Percentiles rank a stretch among this genome's conserved stretches.
These are phyloP conservation scores for Acanthamoeba healyi DNA, from an alignment of 208 protist genomes.

Conservation along the genomic window DNA sequence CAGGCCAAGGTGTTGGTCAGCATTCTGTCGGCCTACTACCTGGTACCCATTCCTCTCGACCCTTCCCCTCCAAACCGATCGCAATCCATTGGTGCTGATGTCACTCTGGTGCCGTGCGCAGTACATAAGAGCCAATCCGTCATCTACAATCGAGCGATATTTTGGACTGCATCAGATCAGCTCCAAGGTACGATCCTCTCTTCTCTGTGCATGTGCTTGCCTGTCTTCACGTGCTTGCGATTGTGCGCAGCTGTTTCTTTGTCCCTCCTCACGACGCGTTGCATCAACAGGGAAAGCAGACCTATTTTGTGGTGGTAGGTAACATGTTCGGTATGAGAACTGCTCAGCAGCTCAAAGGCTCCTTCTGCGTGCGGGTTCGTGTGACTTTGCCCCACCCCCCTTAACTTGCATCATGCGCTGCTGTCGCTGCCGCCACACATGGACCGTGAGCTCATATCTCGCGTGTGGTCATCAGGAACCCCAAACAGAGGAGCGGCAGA, in stretches of 20 bases:
- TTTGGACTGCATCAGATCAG: slow-evolving; percentile 14
- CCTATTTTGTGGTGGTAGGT: background rate
- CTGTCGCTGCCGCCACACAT: background rate
- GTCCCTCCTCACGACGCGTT: too few relatives aligned
- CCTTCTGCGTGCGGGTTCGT: background rate
- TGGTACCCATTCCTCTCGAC: background rate
- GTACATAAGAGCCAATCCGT: slow-evolving; percentile 25
- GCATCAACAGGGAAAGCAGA: background rate
- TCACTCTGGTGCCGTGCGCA: background rate
- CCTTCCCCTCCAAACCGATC: background rate
- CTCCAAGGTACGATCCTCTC: background rate
- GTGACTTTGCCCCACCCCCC: background rate
- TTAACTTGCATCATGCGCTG: background rate
- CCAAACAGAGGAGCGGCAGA: slow-evolving; percentile 9
- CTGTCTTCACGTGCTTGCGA: background rate
- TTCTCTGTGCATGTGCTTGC: background rate
- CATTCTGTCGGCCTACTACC: slow-evolving; percentile 33
- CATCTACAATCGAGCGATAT: background rate
- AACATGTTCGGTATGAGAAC: background rate
- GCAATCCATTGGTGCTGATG: background rate
- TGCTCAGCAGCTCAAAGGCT: background rate
- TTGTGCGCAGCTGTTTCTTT: too few relatives aligned
- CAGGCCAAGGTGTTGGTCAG: slow-evolving; percentile 28
- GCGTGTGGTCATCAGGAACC: slow-evolving; percentile 21
- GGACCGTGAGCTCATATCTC: too few relatives aligned